Percentiles rank a stretch among this genome's conserved stretches.
Conservation (phyloP, 2,329 filamentous ascomycete species). For the Stachybotrys chlorohalonatus region DNA sequence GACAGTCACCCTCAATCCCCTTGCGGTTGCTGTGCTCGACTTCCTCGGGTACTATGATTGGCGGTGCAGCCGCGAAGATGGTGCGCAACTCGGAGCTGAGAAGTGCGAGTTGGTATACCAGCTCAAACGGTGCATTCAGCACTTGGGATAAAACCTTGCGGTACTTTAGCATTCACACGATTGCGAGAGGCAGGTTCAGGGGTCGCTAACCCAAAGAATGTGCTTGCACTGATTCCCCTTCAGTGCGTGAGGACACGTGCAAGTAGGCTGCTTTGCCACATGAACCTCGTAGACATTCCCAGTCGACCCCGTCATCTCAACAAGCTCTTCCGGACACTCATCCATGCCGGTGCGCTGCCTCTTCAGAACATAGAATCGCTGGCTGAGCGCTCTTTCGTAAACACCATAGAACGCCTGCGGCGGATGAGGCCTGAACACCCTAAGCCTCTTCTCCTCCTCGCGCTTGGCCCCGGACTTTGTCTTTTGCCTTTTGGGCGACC, state of each 20-base stretch:
- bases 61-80: slow-evolving; percentile 46
- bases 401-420: slow-evolving; percentile 25
- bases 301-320: slow-evolving; percentile 54
- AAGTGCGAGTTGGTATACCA: slow-evolving; percentile 55
- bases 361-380: slow-evolving; percentile 37
- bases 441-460: slow-evolving; percentile 23
- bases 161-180: too few species aligned
- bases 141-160: slow-evolving; percentile 46
- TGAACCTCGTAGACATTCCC: slow-evolving; percentile 55
- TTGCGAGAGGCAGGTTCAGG: not conserved
- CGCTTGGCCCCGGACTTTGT: slow-evolving; percentile 4
- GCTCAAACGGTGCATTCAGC: slow-evolving; percentile 43
- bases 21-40: slow-evolving; percentile 31
- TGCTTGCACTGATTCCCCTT: slow-evolving; percentile 57
- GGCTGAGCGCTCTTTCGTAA: slow-evolving; percentile 28
- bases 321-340: slow-evolving; percentile 36
- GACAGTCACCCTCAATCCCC: slow-evolving; percentile 42
- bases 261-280: slow-evolving; percentile 41
- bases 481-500: slow-evolving; percentile 3
- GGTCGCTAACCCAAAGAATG: slow-evolving; percentile 39
- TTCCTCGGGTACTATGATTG: slow-evolving; percentile 28
- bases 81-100: slow-evolving; percentile 47
- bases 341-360: slow-evolving; percentile 24
- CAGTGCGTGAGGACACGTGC: slow-evolving; percentile 45
- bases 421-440: slow-evolving; percentile 21